Conservation (phyloP, 2,329 filamentous ascomycete species). For the Setomelanomma holmii region DNA sequence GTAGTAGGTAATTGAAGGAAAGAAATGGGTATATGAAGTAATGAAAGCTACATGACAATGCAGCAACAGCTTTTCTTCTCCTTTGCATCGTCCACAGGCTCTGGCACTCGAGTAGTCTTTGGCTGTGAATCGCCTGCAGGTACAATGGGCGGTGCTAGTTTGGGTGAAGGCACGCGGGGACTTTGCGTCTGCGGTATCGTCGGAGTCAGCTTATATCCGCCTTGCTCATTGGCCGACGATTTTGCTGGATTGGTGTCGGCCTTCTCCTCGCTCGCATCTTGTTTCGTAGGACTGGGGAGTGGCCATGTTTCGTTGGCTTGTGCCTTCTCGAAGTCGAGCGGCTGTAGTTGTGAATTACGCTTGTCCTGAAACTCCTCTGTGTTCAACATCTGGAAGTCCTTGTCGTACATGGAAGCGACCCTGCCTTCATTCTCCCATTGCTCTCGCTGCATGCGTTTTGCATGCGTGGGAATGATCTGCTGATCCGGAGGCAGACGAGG, state of each 20-base stretch:
- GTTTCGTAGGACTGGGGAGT: conserved; percentile 42
- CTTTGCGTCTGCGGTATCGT: conserved; percentile 48
- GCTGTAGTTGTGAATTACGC: conserved; percentile 40
- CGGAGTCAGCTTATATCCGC: conserved; percentile 57
- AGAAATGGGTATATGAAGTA: conserved; percentile 35
- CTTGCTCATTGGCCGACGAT: conserved; percentile 50
- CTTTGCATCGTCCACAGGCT: conserved; percentile 63
- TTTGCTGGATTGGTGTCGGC: conserved; percentile 23
- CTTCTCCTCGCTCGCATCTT: conserved; percentile 27
- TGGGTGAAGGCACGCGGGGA: conserved; percentile 37
- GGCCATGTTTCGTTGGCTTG: conserved; percentile 43
- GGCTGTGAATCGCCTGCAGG: conserved; percentile 29
- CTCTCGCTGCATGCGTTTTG: conserved; percentile 88
- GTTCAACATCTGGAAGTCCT: conserved; percentile 83
- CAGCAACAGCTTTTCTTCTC: conserved; percentile 72
- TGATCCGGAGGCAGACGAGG: conserved; percentile 92
- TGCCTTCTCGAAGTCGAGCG: conserved; percentile 38
- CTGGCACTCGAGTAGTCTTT: conserved; percentile 60
- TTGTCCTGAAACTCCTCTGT: conserved; percentile 58
- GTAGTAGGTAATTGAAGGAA: conserved; percentile 26
- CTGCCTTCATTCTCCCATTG: conserved; percentile 94
- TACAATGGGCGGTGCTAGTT: conserved; percentile 27
- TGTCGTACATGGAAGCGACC: conserved; percentile 84
- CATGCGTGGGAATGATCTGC: conserved; percentile 93
- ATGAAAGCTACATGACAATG: conserved; percentile 70